A percentile compares a stretch with the other conserved stretches of the same genome.
Evolutionary conservation across 176 grass and related monocot species (phyloP).

Genomic region (Aechmea fasciata): DNA sequence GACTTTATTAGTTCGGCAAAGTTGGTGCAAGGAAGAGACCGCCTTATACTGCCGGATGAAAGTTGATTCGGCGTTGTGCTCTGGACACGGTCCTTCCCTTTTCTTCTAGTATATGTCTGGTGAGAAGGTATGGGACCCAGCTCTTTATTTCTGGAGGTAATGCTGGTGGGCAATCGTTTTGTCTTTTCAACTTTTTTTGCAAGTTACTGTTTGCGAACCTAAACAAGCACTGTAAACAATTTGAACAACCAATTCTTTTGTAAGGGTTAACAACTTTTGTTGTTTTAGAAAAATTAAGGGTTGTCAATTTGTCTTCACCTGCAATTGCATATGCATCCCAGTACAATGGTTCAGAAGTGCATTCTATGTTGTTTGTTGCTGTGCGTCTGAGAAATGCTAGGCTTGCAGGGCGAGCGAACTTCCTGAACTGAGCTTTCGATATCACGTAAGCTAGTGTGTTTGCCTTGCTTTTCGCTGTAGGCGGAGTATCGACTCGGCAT

Average conservation of each 20-base stretch:
- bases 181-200: conserved; percentile 15
- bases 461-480: no score
- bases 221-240: conserved; percentile 1
- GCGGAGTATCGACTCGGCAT: no score
- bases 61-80: conserved; percentile 31
- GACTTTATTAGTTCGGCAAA: conserved; percentile 80
- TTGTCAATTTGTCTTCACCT: no score
- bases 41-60: conserved; percentile 59
- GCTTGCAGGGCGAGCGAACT: no score
- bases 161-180: conserved; percentile 1
- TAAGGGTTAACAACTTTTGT: no score
- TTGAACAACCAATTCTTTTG: neutral
- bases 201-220: conserved; percentile 9
- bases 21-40: conserved; percentile 61
- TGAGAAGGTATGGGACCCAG: neutral
- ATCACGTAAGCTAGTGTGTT: neutral
- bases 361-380: no score
- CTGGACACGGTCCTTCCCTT: neutral
- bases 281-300: no score
- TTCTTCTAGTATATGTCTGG: neutral
- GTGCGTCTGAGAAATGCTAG: no score
- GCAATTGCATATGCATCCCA: no score
- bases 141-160: neutral
- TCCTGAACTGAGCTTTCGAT: no score
- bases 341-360: no score